Evolutionary conservation across 495 filamentous ascomycete species (phyloP), one percentile per base, ranked within the genome.

Genomic region (Acidiella bohemica): DNA sequence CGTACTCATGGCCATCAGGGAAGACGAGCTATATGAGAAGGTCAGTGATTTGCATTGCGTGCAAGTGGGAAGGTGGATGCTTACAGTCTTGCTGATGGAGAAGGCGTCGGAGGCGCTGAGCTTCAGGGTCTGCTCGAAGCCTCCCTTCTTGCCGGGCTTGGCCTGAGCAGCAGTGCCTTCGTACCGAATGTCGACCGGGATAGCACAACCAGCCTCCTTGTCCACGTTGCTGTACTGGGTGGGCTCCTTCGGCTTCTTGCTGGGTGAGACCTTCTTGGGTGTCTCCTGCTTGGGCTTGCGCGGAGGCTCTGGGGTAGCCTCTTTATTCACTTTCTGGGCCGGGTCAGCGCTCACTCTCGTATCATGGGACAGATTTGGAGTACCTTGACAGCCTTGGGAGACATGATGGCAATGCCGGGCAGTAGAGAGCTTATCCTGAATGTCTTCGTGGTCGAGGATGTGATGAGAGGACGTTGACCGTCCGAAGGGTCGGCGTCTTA

Each of bases 181-280:
- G 29, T 22, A 44, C 5, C 13, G 16, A 13, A 39, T 47, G 26
- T 50, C 39, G 19, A 53, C 27, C 1, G 47, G 38, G 19, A 47
- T 33, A 19, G 39, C 17, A 8, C 46, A 41, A 14, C 35, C 27
- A 4, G 13, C 13, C 5, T 46, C 43, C 10, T 18, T 18, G 2
- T 22, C 22, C 8, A 53, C 20, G 11, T 5, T 30, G 5, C 29
- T 36, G 31, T 16, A 44, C 5, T 36, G 14, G 4, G 18, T 17
- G 4, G 34, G 16, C 16, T 46, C 43, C 39, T 46, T 50, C 8
- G 33, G 7, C 38, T 45, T 49, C 36, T 42, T 52, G 8, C 20
- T 14, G n/a, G 37, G 7, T 27, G 35, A 30, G 26, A 24, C 8
- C 36, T 53, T 53, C 9, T 23, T 7, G 9, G n/a, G 12, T 11